phyloP scores from a whole-genome alignment of 768 basidiomycete genomes.

The Agrocybe chaxingu region DNA sequence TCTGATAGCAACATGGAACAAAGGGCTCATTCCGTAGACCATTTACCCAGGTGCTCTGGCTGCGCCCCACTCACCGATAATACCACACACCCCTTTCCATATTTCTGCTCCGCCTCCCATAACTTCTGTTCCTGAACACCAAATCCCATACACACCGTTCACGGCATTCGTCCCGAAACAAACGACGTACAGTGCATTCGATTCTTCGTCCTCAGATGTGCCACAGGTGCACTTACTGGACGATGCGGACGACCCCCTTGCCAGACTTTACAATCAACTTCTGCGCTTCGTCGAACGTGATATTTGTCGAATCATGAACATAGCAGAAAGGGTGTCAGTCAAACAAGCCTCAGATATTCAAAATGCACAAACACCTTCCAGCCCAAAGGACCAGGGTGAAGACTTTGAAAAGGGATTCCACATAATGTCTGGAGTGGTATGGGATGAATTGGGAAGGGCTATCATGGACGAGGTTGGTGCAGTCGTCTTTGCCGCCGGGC shows the following conservation, averaged over 20 bases:
- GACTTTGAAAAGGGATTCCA: constrained; percentile 55
- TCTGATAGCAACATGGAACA: background rate
- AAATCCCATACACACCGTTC: constrained; percentile 51
- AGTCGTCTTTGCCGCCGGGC: constrained; percentile 86
- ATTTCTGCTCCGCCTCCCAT: constrained; percentile 24
- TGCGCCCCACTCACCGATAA: constrained; percentile 68
- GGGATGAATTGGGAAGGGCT: constrained; percentile 78
- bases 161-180: constrained; percentile 52
- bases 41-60: constrained; percentile 69
- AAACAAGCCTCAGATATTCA: constrained; percentile 34
- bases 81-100: constrained; percentile 74
- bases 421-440: constrained; percentile 85
- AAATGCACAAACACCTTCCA: background rate
- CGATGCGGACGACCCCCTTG: constrained; percentile 63
- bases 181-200: constrained; percentile 36
- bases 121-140: constrained; percentile 29
- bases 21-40: constrained; percentile 43
- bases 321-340: constrained; percentile 64
- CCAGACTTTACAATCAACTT: constrained; percentile 76
- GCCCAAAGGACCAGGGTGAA: background rate
- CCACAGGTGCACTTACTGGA: constrained; percentile 56
- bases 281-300: constrained; percentile 80
- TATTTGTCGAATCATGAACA: constrained; percentile 68
- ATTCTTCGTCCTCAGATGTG: constrained; percentile 20
- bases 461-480: constrained; percentile 84